phyloP scores from a whole-genome alignment of 345 rosid species.

The Citrus mangshanensis region DNA sequence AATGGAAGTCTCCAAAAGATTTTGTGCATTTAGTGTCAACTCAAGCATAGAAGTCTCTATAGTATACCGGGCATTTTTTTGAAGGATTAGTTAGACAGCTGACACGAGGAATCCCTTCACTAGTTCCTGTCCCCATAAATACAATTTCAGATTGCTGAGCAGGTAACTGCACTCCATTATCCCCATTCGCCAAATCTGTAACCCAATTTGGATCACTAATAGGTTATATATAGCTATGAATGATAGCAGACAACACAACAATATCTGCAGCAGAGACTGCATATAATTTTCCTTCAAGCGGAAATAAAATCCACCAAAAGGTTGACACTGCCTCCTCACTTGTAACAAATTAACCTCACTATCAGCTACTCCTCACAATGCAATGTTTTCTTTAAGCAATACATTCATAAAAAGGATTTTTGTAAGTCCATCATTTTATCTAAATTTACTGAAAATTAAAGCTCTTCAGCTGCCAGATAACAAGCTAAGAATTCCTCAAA shows the following conservation, averaged over 20 bases:
- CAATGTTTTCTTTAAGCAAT: neutral
- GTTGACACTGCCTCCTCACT: neutral
- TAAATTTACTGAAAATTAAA: neutral
- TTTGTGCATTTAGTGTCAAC: neutral
- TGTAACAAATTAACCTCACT: neutral
- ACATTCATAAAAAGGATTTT: neutral
- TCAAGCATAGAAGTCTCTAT: neutral
- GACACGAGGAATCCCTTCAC: constrained; percentile 94
- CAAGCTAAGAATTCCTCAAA: neutral
- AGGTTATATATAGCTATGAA: neutral
- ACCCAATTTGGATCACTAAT: constrained; percentile 13
- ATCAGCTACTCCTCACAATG: neutral
- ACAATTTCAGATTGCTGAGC: constrained; percentile 61
- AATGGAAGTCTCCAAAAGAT: constrained; percentile 8
- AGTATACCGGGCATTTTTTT: constrained; percentile 71
- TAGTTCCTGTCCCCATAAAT: constrained; percentile 88
- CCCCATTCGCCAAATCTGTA: constrained; percentile 40
- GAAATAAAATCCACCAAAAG: neutral
- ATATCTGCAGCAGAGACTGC: constrained; percentile 2
- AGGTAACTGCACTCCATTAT: constrained; percentile 22
- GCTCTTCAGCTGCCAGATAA: neutral
- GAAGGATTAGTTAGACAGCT: constrained; percentile 84
- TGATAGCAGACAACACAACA: neutral
- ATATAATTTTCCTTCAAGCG: neutral
- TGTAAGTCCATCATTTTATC: neutral